phyloP scores from a whole-genome alignment of 2,329 filamentous ascomycete genomes.

The Aspergillus bombycis region DNA sequence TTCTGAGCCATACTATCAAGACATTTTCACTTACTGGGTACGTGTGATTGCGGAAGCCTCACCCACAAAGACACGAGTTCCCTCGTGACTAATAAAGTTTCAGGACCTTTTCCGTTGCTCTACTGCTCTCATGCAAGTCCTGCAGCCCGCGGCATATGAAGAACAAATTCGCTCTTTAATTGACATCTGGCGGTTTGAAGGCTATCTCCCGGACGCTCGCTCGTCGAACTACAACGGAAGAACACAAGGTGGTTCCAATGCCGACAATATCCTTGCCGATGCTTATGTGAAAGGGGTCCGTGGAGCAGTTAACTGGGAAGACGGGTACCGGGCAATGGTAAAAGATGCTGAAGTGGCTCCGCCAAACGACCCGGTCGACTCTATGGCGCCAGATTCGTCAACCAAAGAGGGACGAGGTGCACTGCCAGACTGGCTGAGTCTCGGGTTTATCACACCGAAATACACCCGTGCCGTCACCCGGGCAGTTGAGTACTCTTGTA shows the following conservation, averaged over 20 bases:
- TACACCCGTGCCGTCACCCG: constrained; percentile 66
- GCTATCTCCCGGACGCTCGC: constrained; percentile 67
- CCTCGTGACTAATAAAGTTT: constrained; percentile 24
- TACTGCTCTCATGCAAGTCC: constrained; percentile 65
- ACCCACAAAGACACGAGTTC: neutral
- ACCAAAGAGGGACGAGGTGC: constrained; percentile 71
- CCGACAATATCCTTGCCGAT: constrained; percentile 72
- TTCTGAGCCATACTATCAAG: constrained; percentile 70
- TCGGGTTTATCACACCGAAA: constrained; percentile 67
- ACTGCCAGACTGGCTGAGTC: constrained; percentile 67
- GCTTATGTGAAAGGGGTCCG: constrained; percentile 69
- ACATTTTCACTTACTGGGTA: constrained; percentile 71
- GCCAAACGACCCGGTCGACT: constrained; percentile 60
- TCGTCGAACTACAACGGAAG: constrained; percentile 71
- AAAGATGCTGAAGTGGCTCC: constrained; percentile 69
- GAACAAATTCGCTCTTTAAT: constrained; percentile 69
- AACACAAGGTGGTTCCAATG: constrained; percentile 70
- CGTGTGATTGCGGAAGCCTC: neutral
- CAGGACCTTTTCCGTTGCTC: constrained; percentile 64
- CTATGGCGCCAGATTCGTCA: constrained; percentile 58
- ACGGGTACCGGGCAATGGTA: constrained; percentile 65
- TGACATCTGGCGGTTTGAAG: constrained; percentile 68
- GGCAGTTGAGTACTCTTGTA: constrained; percentile 68
- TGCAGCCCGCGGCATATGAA: constrained; percentile 65
- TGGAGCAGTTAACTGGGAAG: constrained; percentile 65